Percentiles rank a stretch among this genome's conserved stretches.
Evolutionary conservation across 805 yeast species (phyloP).

Genomic region (Grigorovia jiainica): DNA sequence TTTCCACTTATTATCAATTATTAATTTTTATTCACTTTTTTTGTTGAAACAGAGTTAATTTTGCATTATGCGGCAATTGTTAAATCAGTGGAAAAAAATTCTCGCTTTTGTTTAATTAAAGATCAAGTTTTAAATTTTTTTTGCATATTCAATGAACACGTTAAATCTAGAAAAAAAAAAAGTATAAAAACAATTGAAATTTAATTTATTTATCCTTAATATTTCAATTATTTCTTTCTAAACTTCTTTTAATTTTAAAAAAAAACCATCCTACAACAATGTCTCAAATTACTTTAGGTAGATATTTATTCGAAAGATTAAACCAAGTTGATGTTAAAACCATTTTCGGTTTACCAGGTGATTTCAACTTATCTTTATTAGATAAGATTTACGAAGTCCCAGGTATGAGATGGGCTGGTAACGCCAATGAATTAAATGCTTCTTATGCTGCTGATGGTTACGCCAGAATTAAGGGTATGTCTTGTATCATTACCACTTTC

Average conservation of each 20-base stretch:
- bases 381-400: constrained; percentile 68
- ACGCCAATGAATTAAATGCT: constrained; percentile 83
- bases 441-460: constrained; percentile 81
- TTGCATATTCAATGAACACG: constrained; percentile 3
- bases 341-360: constrained; percentile 76
- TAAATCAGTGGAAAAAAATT: too few species aligned
- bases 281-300: constrained; percentile 57
- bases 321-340: constrained; percentile 62
- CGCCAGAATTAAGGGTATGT: constrained; percentile 68
- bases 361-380: constrained; percentile 62
- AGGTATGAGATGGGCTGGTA: constrained; percentile 82
- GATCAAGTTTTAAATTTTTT: neutral
- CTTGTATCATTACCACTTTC: constrained; percentile 71
- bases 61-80: too few species aligned
- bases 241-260: neutral
- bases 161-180: neutral
- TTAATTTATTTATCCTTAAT: neutral
- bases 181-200: neutral
- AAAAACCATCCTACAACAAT: constrained; percentile 11
- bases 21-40: too few species aligned
- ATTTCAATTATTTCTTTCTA: neutral
- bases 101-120: too few species aligned
- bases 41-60: too few species aligned
- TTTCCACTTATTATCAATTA: too few species aligned
- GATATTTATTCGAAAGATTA: constrained; percentile 69